Evolutionary conservation across 2,329 filamentous ascomycete genomes (phyloP).

Genomic region (Cladosporium sp.): DNA sequence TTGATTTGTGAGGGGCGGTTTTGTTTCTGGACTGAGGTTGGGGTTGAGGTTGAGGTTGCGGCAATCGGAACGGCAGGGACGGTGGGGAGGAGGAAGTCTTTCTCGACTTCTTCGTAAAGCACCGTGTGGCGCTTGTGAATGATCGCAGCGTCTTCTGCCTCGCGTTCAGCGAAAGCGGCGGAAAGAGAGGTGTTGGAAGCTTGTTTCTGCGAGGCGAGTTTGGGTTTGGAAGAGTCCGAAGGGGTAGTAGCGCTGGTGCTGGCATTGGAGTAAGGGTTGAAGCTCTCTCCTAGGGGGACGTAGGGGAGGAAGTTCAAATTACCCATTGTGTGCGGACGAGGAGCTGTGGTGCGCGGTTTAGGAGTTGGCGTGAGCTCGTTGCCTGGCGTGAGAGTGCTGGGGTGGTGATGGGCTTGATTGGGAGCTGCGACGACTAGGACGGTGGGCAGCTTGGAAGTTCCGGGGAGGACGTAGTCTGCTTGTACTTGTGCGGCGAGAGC

Average conservation of each 20-base stretch:
- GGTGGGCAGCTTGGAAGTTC: background rate
- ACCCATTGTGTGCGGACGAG: slow-evolving; percentile 6
- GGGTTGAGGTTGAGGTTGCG: background rate
- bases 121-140: slow-evolving; percentile 8
- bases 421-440: background rate
- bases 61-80: background rate
- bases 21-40: background rate
- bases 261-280: slow-evolving; percentile 1
- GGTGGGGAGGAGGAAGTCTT: background rate
- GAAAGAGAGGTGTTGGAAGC: background rate
- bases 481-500: background rate
- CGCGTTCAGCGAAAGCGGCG: slow-evolving; percentile 2
- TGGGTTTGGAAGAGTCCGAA: too few relatives aligned
- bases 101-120: slow-evolving; percentile 4
- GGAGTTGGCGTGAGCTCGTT: background rate
- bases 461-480: background rate
- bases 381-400: background rate
- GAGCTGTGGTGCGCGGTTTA: background rate
- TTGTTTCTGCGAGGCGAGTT: background rate
- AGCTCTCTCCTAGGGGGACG: background rate
- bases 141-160: background rate
- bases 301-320: background rate
- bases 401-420: background rate
- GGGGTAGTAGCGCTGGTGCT: background rate
- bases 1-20: too few relatives aligned